Evolutionary conservation across 768 basidiomycete species (phyloP), one percentile per base, ranked within the genome.

Genomic region (Calocera cornea): DNA sequence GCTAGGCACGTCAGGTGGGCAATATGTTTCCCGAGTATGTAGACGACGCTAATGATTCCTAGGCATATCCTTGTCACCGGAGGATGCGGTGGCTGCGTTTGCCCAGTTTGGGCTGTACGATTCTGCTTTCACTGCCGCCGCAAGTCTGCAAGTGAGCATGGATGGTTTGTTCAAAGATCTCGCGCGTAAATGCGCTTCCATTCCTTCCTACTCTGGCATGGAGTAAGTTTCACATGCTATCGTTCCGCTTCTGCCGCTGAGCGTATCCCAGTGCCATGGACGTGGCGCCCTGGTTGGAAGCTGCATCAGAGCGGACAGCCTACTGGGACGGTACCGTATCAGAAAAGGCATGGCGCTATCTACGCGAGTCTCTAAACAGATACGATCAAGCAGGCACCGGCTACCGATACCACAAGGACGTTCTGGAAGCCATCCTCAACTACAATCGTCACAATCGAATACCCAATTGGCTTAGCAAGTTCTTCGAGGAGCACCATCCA

Each of bases 281-380:
- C 17, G 68, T 54, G 44, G 41, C 54, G 1, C 66, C 68, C 70
- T 97, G 95, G 94, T 80, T 97, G 36, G 54, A 60, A 60, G 7
- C 16, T 11, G 79, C 90, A 40, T 87, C 87, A 22, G 90, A 92
- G 73, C 85, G 87, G 68, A 82, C 90, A 11, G 82, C 86, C 1
- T 87, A 89, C 0, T 95, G 95, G 88, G 83, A 88, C 22, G 95
- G 95, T 2, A 83, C 88, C 5, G 80, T 86, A 19, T 83, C 86
- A 38, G 87, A 90, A 70, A 84, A 89, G 69, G 92, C 87, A 2
- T 94, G 94, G 90, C 83, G 89, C 73, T 93, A 93, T 75, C 82
- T 99, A 50, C 88, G 92, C 70, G 82, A 86, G 70, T 83, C 87
- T 22, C 80, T 97, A 69, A 84, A 87, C 67, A 84, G 87, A 63